Evolutionary conservation across 495 filamentous ascomycete genomes (phyloP).

Genomic region (Clavariopsis aquatica): DNA sequence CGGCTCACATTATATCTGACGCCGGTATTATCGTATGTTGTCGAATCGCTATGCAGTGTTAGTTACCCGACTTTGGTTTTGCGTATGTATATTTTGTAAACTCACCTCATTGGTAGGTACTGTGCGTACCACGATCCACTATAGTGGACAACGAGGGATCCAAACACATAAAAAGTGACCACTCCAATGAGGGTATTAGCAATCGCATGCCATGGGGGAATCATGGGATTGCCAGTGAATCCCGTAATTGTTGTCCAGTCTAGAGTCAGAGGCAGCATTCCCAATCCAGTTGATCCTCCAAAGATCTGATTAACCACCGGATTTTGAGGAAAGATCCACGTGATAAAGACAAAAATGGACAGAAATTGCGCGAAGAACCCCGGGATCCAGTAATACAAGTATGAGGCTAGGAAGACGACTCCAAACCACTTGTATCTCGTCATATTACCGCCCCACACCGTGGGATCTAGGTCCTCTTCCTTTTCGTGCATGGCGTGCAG

Average conservation of each 20-base stretch:
- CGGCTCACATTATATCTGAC: slow-evolving; percentile 56
- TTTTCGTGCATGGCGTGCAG: slow-evolving; percentile 51
- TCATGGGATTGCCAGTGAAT: slow-evolving; percentile 58
- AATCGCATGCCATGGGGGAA: slow-evolving; percentile 55
- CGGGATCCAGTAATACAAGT: slow-evolving; percentile 63
- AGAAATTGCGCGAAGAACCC: slow-evolving; percentile 59
- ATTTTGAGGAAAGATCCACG: slow-evolving; percentile 63
- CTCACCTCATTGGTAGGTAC: slow-evolving; percentile 47
- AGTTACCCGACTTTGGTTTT: neutral
- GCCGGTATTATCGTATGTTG: slow-evolving; percentile 65
- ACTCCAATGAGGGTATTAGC: slow-evolving; percentile 58
- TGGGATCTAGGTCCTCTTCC: slow-evolving; percentile 47
- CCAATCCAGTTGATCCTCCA: slow-evolving; percentile 63
- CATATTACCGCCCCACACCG: slow-evolving; percentile 57
- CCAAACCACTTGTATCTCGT: slow-evolving; percentile 62
- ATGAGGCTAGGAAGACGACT: slow-evolving; percentile 52
- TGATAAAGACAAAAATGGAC: slow-evolving; percentile 62
- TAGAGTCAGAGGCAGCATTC: slow-evolving; percentile 62
- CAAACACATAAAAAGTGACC: slow-evolving; percentile 54
- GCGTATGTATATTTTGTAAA: slow-evolving; percentile 37
- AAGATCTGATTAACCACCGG: slow-evolving; percentile 70
- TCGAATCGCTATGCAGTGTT: slow-evolving; percentile 50
- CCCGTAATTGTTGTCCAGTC: slow-evolving; percentile 67
- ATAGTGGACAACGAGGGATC: slow-evolving; percentile 58
- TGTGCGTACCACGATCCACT: slow-evolving; percentile 65